Evolutionary conservation across 768 basidiomycete species (phyloP), one percentile per base, ranked within the genome.

Genomic region (Mycena chlorophos): DNA sequence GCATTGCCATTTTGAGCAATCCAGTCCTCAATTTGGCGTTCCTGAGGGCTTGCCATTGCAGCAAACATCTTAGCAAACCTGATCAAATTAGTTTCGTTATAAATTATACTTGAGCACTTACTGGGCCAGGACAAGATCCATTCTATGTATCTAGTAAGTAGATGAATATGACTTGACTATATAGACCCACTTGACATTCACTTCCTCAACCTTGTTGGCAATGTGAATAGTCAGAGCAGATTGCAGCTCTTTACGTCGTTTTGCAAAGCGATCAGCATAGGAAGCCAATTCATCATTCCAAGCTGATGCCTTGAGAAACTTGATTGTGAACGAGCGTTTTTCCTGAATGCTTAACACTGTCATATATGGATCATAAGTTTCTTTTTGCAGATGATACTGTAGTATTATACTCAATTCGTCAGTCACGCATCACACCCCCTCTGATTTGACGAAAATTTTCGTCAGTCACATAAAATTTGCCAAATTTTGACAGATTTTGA

Each of bases 1-100:
- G 51, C 27, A 5, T 63, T 67, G 3, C 68, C 68, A 19, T 59
- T 65, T 5, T 48, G 55, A 0, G 47, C 50, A 8, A 69, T 47
- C 40, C 40, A 43, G 22, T 6, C 10, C 10, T 6, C 10, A 16
- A 28, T 47, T 28, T 47, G 23, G 4, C 20, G 26, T 20, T 47
- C 46, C 19, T 47, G 46, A 8, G 26, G 10, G 23, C 10, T 43
- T 19, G 27, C 5, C 22, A 28, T 47, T 25, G 46, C 14, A 29
- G 23, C 23, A 23, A 25, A 47, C 26, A 47, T 47, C 16, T 22
- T 25, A 23, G 12, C 37, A 39, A 37, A 19, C 10, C 16, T 29
- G 22, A 43, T 10, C 8, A 19, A 43, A 43, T n/a, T n/a, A n/a
- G n/a, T n/a, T n/a, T n/a, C n/a, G n/a, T n/a, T n/a, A n/a, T n/a